These are phyloP conservation scores for Exophiala alcalophila DNA, from an alignment of 2,329 filamentous ascomycete genomes.

Conservation along the genomic window DNA sequence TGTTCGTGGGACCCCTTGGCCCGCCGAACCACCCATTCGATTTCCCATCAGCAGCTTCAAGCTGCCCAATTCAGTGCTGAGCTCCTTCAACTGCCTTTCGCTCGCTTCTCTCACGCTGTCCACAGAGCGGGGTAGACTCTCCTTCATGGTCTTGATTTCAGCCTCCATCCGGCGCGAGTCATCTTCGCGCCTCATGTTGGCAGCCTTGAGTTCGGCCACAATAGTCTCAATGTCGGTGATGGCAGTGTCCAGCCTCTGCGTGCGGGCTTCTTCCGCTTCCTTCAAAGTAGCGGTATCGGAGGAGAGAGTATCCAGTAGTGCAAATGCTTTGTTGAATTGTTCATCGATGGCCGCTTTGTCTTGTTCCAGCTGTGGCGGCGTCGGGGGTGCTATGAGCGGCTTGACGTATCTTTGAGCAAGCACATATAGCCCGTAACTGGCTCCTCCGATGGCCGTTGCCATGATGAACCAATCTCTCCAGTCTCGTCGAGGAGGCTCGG, in stretches of 20 bases:
- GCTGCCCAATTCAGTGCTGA: constrained; percentile 84
- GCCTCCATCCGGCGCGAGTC: constrained; percentile 82
- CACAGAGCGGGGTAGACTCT: constrained; percentile 82
- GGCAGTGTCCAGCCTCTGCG: constrained; percentile 75
- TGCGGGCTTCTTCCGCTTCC: constrained; percentile 77
- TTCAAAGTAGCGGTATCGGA: constrained; percentile 89
- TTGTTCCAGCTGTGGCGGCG: constrained; percentile 86
- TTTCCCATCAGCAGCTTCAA: constrained; percentile 81
- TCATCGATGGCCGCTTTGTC: constrained; percentile 92
- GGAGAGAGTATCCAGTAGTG: constrained; percentile 84
- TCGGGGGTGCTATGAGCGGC: constrained; percentile 88
- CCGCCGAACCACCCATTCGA: constrained; percentile 47
- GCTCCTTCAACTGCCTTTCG: constrained; percentile 76
- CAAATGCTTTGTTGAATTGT: constrained; percentile 88
- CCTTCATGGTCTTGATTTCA: constrained; percentile 78
- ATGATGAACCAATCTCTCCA: constrained; percentile 99
- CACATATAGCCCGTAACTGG: constrained; percentile 83
- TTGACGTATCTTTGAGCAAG: constrained; percentile 91
- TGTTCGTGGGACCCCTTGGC: constrained; percentile 31
- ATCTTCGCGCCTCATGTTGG: constrained; percentile 77
- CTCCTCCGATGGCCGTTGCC: constrained; percentile 88
- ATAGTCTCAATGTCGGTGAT: constrained; percentile 81
- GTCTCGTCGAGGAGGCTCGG: constrained; percentile 71
- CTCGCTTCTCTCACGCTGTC: constrained; percentile 81
- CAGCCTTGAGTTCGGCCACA: constrained; percentile 74